These are phyloP conservation scores for Chlorella sp. DNA, from an alignment of 139 green algal genomes.

Conservation along the genomic window DNA sequence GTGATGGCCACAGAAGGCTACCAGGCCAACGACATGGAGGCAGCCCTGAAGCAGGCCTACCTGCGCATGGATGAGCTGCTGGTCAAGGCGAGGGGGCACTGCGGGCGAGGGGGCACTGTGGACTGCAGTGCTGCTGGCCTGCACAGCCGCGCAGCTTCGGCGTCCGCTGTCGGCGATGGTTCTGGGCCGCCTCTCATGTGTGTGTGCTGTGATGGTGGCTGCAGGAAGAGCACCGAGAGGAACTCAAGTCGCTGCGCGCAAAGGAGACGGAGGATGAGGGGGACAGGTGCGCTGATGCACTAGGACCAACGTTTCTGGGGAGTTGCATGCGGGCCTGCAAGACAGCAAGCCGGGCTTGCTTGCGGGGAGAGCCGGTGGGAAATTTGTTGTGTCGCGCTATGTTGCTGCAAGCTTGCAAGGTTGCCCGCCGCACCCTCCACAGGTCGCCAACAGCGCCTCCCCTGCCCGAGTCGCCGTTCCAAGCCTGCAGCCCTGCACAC, in stretches of 20 bases:
- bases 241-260: slow-evolving; percentile 49
- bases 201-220: neutral
- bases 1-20: slow-evolving; percentile 36
- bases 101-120: neutral
- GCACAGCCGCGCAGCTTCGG: too few relatives aligned
- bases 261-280: slow-evolving; percentile 32
- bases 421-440: neutral
- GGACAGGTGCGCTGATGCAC: neutral
- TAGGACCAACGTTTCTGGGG: too few relatives aligned
- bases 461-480: neutral
- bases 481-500: too few relatives aligned
- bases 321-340: too few relatives aligned
- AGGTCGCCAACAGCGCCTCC: too few relatives aligned
- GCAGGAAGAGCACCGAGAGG: slow-evolving; percentile 33
- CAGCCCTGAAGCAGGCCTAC: slow-evolving; percentile 48
- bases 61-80: slow-evolving; percentile 60
- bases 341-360: too few relatives aligned
- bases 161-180: too few relatives aligned
- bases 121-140: too few relatives aligned
- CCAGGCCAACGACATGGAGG: slow-evolving; percentile 25
- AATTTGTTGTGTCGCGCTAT: too few relatives aligned
- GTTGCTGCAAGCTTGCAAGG: neutral
- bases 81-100: slow-evolving; percentile 9
- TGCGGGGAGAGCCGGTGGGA: neutral
- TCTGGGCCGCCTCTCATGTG: too few relatives aligned